phyloP scores from a whole-genome alignment of 768 basidiomycete genomes.

The Leccinum uliginosum region DNA sequence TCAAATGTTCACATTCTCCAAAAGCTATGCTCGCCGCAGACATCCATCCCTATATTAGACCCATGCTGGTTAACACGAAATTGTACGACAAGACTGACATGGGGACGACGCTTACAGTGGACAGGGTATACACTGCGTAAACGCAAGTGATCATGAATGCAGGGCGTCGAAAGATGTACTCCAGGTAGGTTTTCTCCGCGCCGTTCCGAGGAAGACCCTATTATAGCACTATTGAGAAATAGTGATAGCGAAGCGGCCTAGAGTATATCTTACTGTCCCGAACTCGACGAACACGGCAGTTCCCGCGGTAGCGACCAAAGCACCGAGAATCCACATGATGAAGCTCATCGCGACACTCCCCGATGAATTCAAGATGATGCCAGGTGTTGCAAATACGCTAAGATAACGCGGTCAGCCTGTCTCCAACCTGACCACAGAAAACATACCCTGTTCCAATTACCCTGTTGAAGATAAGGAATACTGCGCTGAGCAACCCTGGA shows the following conservation, averaged over 20 bases:
- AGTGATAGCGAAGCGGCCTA: background rate
- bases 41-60: constrained; percentile 45
- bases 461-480: constrained; percentile 70
- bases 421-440: background rate
- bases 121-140: constrained; percentile 53
- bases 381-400: constrained; percentile 70
- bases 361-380: constrained; percentile 59
- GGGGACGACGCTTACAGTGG: constrained; percentile 41
- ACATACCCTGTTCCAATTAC: constrained; percentile 69
- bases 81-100: background rate
- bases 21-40: constrained; percentile 62
- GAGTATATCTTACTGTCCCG: constrained; percentile 49
- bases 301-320: constrained; percentile 59
- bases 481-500: constrained; percentile 40
- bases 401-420: constrained; percentile 1
- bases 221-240: background rate
- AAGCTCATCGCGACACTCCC: constrained; percentile 70
- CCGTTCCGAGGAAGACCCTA: constrained; percentile 68
- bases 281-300: constrained; percentile 73
- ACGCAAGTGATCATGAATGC: constrained; percentile 57
- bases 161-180: constrained; percentile 63
- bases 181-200: constrained; percentile 74
- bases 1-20: constrained; percentile 56
- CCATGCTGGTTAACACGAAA: background rate
- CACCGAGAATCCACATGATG: constrained; percentile 67